These are phyloP conservation scores for Amanita muscaria DNA, from an alignment of 768 basidiomycete genomes.

Conservation along the genomic window DNA sequence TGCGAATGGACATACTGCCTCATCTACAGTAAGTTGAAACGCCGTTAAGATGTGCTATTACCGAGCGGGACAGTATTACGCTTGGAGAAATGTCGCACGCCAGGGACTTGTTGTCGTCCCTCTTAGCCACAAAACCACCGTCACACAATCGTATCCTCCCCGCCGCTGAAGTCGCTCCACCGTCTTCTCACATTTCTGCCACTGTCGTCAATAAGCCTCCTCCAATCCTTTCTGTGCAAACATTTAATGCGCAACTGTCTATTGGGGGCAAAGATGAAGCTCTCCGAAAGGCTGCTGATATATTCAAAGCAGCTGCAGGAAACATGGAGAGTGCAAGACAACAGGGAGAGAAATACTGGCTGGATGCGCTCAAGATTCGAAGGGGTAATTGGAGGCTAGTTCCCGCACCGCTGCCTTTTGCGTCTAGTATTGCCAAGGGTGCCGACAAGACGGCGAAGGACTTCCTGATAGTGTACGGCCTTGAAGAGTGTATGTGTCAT, in stretches of 20 bases:
- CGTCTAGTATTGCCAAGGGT: slow-evolving; percentile 64
- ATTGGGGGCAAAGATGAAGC: slow-evolving; percentile 79
- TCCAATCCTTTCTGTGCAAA: slow-evolving; percentile 56
- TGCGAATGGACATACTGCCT: slow-evolving; percentile 64
- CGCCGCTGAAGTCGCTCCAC: slow-evolving; percentile 14
- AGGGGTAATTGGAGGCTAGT: slow-evolving; percentile 73
- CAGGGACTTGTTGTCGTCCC: slow-evolving; percentile 53
- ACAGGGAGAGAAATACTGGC: slow-evolving; percentile 70
- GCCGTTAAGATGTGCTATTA: neutral
- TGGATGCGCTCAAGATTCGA: slow-evolving; percentile 69
- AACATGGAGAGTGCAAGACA: slow-evolving; percentile 56
- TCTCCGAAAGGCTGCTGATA: slow-evolving; percentile 59
- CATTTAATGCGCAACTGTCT: slow-evolving; percentile 63
- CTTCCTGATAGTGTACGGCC: slow-evolving; percentile 69
- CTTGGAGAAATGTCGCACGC: slow-evolving; percentile 76
- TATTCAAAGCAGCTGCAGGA: slow-evolving; percentile 63
- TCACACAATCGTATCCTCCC: slow-evolving; percentile 11
- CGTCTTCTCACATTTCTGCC: slow-evolving; percentile 36
- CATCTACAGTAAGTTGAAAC: slow-evolving; percentile 59
- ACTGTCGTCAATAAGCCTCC: slow-evolving; percentile 59
- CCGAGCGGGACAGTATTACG: slow-evolving; percentile 43
- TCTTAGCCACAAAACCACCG: slow-evolving; percentile 36
- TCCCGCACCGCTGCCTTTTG: slow-evolving; percentile 68
- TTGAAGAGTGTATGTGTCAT: slow-evolving; percentile 65
- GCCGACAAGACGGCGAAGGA: slow-evolving; percentile 76